Conservation (phyloP, 495 filamentous ascomycete genomes). For the Neurospora africana region DNA sequence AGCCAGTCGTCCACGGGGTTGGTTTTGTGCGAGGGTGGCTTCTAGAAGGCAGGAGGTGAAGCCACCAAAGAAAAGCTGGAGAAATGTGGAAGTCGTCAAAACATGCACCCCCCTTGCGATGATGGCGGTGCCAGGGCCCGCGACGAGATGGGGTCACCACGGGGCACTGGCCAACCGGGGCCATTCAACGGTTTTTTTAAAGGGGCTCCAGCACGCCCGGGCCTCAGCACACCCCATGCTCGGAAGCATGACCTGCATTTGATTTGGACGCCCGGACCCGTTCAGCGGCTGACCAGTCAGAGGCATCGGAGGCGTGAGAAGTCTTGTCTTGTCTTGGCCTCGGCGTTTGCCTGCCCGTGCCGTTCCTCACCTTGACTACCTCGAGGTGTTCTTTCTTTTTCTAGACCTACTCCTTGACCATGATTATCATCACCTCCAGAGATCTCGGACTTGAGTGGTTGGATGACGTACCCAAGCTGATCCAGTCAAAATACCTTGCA, state of each 20-base stretch:
- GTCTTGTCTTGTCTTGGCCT: not conserved
- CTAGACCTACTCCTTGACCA: not conserved
- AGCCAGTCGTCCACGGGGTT: not conserved
- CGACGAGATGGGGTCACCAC: not conserved
- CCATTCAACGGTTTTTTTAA: too few species aligned
- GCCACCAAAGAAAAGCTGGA: not conserved
- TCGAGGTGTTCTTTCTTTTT: not conserved
- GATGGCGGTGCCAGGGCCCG: not conserved
- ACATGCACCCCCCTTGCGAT: not conserved
- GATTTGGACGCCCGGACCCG: not conserved
- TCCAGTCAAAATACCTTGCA: not conserved
- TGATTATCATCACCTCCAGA: not conserved
- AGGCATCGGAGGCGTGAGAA: not conserved
- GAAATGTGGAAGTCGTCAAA: not conserved
- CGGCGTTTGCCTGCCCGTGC: not conserved
- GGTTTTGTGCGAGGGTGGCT: not conserved
- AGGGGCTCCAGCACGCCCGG: not conserved
- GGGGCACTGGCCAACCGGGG: not conserved
- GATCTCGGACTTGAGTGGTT: not conserved
- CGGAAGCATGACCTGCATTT: not conserved
- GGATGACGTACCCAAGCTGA: not conserved
- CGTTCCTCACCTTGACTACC: not conserved
- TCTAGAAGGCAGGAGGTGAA: not conserved
- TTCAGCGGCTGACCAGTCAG: not conserved
- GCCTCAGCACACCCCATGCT: not conserved